These are phyloP conservation scores for Aureobasidium zeae DNA, from an alignment of 2,329 filamentous ascomycete genomes.

Conservation along the genomic window DNA sequence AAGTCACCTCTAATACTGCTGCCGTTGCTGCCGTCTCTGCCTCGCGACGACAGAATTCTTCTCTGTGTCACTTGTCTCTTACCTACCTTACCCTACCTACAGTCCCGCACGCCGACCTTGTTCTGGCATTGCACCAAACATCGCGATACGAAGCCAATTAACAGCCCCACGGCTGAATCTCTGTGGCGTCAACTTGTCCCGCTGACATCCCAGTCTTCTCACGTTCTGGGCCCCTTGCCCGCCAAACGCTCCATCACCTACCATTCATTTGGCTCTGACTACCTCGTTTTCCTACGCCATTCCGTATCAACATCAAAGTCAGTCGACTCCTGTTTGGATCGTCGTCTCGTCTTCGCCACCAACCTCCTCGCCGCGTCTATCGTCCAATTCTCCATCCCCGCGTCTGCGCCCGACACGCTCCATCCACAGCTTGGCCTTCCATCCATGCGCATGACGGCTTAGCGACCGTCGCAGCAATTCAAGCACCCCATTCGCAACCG, in stretches of 20 bases:
- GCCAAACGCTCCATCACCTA: constrained; percentile 1
- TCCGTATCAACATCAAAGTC: too few relatives aligned
- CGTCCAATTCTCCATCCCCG: not conserved
- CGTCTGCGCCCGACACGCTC: not conserved
- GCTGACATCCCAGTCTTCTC: too few relatives aligned
- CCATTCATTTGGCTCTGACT: not conserved
- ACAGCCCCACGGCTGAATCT: too few relatives aligned
- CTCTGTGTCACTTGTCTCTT: too few relatives aligned
- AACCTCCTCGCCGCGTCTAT: not conserved
- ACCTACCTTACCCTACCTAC: too few relatives aligned
- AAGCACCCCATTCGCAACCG: not conserved
- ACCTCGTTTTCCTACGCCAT: not conserved
- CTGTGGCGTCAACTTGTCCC: not conserved
- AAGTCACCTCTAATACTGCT: too few relatives aligned
- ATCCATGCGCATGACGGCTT: not conserved
- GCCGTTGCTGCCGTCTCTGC: too few relatives aligned
- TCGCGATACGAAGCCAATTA: too few relatives aligned
- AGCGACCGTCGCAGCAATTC: not conserved
- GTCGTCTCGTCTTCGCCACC: not conserved
- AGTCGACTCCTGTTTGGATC: not conserved
- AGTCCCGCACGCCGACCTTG: too few relatives aligned
- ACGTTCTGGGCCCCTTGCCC: not conserved
- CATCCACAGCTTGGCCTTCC: not conserved
- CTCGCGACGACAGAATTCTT: too few relatives aligned
- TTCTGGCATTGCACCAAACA: too few relatives aligned